These are phyloP conservation scores for Coprinellus micaceus DNA, from an alignment of 768 basidiomycete genomes.

Conservation along the genomic window DNA sequence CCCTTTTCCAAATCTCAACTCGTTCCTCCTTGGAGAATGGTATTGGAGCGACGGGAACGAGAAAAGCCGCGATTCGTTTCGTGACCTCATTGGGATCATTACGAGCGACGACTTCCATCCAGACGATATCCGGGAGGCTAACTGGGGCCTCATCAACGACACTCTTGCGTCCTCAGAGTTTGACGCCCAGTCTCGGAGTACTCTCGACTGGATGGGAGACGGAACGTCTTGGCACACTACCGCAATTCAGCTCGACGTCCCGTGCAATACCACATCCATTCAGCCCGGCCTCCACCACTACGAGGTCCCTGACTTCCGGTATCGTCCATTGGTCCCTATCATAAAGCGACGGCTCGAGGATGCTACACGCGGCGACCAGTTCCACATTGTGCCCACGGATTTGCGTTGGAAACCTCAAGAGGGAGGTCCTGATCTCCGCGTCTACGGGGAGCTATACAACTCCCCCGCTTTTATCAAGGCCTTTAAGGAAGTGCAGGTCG, in stretches of 20 bases:
- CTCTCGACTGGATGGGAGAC: background rate
- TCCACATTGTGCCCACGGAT: constrained; percentile 16
- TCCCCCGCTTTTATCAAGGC: constrained; percentile 29
- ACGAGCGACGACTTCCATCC: background rate
- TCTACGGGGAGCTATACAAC: constrained; percentile 28
- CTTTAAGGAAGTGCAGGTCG: constrained; percentile 21
- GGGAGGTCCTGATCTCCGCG: constrained; percentile 11
- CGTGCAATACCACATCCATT: background rate
- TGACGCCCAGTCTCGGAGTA: too few relatives aligned
- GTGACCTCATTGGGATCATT: background rate
- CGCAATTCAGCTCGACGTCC: background rate
- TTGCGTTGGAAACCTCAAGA: constrained; percentile 18
- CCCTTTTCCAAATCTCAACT: background rate
- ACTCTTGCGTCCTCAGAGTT: background rate
- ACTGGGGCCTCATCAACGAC: background rate
- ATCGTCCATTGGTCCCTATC: background rate
- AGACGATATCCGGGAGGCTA: background rate
- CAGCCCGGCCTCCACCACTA: background rate
- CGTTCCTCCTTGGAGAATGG: constrained; percentile 20
- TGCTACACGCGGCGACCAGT: background rate
- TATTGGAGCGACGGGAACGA: background rate
- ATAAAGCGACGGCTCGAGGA: background rate
- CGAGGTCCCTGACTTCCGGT: background rate
- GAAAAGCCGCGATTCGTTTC: background rate
- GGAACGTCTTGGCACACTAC: background rate